Evolutionary conservation across 225 moss, liverwort and hornwort species (phyloP), one percentile per base, ranked within the genome.

Genomic region (Physcomitrellopsis africana): DNA sequence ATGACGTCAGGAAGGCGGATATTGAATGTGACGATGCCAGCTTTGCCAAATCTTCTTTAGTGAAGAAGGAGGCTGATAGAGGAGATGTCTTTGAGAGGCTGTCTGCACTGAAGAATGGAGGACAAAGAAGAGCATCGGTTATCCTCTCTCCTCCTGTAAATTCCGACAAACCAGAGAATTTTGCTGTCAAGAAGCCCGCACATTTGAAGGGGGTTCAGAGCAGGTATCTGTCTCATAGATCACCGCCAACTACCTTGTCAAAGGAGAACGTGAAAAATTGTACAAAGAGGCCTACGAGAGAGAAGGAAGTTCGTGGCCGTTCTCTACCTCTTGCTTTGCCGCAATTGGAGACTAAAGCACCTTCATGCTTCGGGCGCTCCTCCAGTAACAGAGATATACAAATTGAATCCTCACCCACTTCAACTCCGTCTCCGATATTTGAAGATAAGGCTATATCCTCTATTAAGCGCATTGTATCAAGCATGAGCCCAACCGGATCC

Each of bases 381-480:
- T 72, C 47, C 45, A 84, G 82, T 61, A 27, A 14, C 51, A 82
- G 68, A 82, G 84, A 80, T 59, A 49, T 13, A 24, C 81, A 77
- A 58, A 56, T 54, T 51, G 82, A 84, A 16, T 72, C 71, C 55
- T 80, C 84, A 72, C 75, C 74, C 3, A 72, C 52, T 61, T 87
- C 80, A 65, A 77, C 77, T 74, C 73, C 81, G 66, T 85, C 85
- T 76, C 73, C 78, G 41, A 68, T 65, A 29, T 85, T 85, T 63
- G 85, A 85, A 73, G 88, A 85, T 69, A 88, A 88, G 73, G 78
- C 78, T 57, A 83, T 88, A 76, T 72, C 85, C 42, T 85, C 83
- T 63, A 78, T 85, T 54, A 85, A 83, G 78, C 72, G 77, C 58
- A 81, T 81, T 13, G 74, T 79, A 16, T 77, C 72, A 53, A 77